phyloP scores from a whole-genome alignment of 345 rosid species.

The Durio zibethinus region DNA sequence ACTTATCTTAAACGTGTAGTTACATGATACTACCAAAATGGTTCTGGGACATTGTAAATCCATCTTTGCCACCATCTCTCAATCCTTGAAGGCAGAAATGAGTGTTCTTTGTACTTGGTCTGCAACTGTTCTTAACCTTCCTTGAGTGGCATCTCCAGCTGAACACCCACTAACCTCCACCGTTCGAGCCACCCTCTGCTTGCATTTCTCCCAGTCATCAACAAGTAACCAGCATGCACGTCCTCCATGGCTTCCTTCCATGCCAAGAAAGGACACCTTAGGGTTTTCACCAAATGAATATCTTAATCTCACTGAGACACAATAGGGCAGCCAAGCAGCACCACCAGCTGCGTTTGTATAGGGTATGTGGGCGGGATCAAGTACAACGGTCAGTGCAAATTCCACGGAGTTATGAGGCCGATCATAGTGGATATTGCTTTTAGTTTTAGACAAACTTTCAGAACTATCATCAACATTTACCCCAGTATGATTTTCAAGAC shows the following conservation, averaged over 20 bases:
- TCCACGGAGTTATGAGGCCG: conserved; percentile 79
- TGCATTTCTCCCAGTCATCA: conserved; percentile 96
- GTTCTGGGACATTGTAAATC: neutral
- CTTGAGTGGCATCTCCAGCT: conserved; percentile 56
- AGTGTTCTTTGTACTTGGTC: conserved; percentile 75
- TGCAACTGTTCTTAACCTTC: conserved; percentile 74
- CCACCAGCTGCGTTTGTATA: conserved; percentile 90
- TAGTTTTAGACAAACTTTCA: conserved; percentile 51
- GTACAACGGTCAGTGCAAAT: conserved; percentile 85
- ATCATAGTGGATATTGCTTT: conserved; percentile 87
- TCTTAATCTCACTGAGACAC: conserved; percentile 84
- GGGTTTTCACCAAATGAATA: conserved; percentile 71
- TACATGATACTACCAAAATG: neutral
- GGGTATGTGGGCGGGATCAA: conserved; percentile 86
- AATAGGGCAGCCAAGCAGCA: conserved; percentile 97
- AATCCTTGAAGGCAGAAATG: conserved; percentile 71
- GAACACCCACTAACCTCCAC: conserved; percentile 54
- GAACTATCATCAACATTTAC: conserved; percentile 28
- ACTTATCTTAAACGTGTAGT: neutral
- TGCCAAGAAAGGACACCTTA: conserved; percentile 59
- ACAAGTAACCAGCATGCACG: conserved; percentile 76
- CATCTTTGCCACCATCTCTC: conserved; percentile 37
- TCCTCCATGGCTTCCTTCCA: conserved; percentile 99
- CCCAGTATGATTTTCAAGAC: conserved; percentile 90
- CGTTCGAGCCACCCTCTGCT: conserved; percentile 64